phyloP scores from a whole-genome alignment of 441 rosid species.

The Populus hybrid region DNA sequence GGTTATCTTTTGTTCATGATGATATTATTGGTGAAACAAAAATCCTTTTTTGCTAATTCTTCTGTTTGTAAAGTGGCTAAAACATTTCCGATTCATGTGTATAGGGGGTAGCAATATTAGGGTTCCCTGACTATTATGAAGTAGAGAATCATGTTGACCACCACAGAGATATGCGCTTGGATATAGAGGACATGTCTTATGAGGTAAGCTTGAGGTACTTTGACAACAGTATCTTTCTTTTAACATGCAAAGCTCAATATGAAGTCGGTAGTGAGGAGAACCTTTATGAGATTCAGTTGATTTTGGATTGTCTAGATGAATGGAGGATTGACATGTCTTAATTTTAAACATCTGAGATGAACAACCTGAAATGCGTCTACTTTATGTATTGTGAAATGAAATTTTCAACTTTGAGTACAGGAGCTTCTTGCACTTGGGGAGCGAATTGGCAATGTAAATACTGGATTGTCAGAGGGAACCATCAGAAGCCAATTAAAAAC shows the following conservation, averaged over 20 bases:
- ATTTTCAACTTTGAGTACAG: constrained; percentile 32
- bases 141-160: constrained; percentile 51
- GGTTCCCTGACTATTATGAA: constrained; percentile 49
- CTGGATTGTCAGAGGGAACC: constrained; percentile 73
- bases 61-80: constrained; percentile 14
- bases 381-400: neutral
- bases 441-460: constrained; percentile 72
- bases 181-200: constrained; percentile 89
- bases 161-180: constrained; percentile 92
- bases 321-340: neutral
- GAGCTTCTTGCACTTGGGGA: constrained; percentile 89
- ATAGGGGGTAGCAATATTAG: constrained; percentile 71
- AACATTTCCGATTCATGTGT: constrained; percentile 13
- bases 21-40: neutral
- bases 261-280: neutral
- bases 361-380: neutral
- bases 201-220: constrained; percentile 48
- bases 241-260: neutral
- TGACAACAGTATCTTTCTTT: neutral
- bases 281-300: neutral
- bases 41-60: neutral
- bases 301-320: neutral
- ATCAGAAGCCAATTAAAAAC: constrained; percentile 46
- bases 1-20: constrained; percentile 3
- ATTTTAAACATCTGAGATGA: neutral